phyloP scores from a whole-genome alignment of 164 flowering plant species.

The Litsea cubeba region DNA sequence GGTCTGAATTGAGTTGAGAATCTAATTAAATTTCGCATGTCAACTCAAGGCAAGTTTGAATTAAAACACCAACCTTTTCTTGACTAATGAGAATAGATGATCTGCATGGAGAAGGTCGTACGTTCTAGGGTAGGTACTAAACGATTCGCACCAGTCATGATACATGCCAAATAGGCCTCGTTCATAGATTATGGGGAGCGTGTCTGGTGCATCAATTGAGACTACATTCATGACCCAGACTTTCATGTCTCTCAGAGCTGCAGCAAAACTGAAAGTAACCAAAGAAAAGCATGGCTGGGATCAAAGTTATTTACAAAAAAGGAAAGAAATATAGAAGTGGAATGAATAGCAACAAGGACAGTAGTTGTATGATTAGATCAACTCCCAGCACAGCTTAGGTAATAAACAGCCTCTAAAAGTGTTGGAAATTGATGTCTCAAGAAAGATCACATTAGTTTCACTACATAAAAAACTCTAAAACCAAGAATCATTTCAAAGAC shows the following conservation, averaged over 20 bases:
- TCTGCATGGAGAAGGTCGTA: constrained; percentile 97
- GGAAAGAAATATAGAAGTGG: neutral
- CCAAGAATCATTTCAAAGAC: neutral
- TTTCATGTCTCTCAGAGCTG: constrained; percentile 71
- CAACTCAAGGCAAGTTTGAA: neutral
- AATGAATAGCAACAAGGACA: no score
- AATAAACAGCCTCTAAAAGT: neutral
- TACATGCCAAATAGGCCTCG: constrained; percentile 92
- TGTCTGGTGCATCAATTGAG: constrained; percentile 76
- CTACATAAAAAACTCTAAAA: neutral
- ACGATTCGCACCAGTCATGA: constrained; percentile 98
- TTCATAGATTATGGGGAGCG: constrained; percentile 87
- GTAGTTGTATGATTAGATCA: neutral
- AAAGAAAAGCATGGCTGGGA: neutral
- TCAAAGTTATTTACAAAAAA: neutral
- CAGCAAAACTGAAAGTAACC: constrained; percentile 67
- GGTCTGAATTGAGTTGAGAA: neutral
- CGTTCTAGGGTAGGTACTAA: constrained; percentile 88
- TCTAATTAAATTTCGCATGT: neutral
- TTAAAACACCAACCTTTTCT: constrained; percentile 41
- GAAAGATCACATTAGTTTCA: neutral
- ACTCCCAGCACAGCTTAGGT: neutral
- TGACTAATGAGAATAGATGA: constrained; percentile 81
- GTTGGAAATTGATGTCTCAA: no score
- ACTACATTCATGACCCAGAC: constrained; percentile 98